Evolutionary conservation across 2,329 filamentous ascomycete species (phyloP).

Genomic region (Macrophomina pseudophaseolina): DNA sequence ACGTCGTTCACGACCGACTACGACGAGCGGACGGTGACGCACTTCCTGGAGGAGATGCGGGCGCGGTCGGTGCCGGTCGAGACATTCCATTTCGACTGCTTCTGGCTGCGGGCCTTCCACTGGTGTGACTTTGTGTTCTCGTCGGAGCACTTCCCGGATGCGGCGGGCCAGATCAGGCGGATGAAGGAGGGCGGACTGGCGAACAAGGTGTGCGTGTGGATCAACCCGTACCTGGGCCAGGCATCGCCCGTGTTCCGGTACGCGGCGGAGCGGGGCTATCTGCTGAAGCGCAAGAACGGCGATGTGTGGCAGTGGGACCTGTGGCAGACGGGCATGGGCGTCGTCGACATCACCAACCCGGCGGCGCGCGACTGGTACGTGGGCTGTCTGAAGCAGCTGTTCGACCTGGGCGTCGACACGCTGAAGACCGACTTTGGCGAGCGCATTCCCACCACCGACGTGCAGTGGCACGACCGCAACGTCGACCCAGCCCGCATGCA

Average conservation of each 20-base stretch:
- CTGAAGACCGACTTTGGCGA: conserved; percentile 81
- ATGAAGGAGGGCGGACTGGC: conserved; percentile 66
- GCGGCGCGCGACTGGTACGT: conserved; percentile 69
- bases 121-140: conserved; percentile 80
- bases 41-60: conserved; percentile 72
- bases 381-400: conserved; percentile 65
- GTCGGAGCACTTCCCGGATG: conserved; percentile 70
- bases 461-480: conserved; percentile 66
- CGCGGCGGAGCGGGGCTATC: conserved; percentile 69
- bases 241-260: conserved; percentile 69
- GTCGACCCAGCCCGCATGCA: conserved; percentile 72
- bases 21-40: conserved; percentile 69
- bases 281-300: conserved; percentile 71
- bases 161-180: conserved; percentile 65
- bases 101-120: conserved; percentile 77
- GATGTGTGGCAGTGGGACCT: conserved; percentile 78
- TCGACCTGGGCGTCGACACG: conserved; percentile 71
- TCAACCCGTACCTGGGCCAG: conserved; percentile 76
- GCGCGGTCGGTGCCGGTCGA: conserved; percentile 68
- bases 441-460: conserved; percentile 68
- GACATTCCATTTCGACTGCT: conserved; percentile 78
- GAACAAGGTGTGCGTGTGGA: conserved; percentile 74
- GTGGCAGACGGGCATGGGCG: conserved; percentile 78
- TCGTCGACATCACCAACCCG: conserved; percentile 77
- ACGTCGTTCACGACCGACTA: conserved; percentile 78